phyloP scores from a whole-genome alignment of 2,329 filamentous ascomycete species.

The Phialophora chinensis region DNA sequence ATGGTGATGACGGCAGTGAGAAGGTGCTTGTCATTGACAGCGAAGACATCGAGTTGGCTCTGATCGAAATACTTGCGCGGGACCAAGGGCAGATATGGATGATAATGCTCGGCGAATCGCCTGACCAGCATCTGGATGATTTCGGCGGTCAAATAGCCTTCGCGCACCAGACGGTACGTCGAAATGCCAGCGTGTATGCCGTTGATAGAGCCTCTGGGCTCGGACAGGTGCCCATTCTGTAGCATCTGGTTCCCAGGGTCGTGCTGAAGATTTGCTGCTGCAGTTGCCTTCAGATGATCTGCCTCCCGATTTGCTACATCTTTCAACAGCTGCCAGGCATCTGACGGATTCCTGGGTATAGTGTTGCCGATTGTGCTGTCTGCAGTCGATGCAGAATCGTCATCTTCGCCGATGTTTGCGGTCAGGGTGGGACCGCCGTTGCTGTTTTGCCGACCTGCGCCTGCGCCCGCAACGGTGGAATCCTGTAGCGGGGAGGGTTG shows the following conservation, averaged over 20 bases:
- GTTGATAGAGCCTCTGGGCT: slow-evolving; percentile 36
- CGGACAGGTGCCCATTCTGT: slow-evolving; percentile 18
- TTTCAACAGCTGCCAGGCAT: slow-evolving; percentile 56
- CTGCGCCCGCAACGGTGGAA: slow-evolving; percentile 4
- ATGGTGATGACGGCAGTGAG: slow-evolving; percentile 74
- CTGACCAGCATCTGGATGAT: slow-evolving; percentile 60
- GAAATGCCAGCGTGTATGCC: slow-evolving; percentile 47
- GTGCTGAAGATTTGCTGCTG: slow-evolving; percentile 38
- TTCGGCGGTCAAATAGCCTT: slow-evolving; percentile 54
- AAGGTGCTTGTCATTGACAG: slow-evolving; percentile 68
- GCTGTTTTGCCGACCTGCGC: background rate
- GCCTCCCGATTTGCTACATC: slow-evolving; percentile 51
- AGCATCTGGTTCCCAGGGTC: slow-evolving; percentile 40
- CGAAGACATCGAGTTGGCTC: slow-evolving; percentile 60
- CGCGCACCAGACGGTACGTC: slow-evolving; percentile 52
- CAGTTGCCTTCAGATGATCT: slow-evolving; percentile 31
- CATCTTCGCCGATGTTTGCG: slow-evolving; percentile 41
- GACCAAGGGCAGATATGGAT: slow-evolving; percentile 73
- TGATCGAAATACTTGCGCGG: slow-evolving; percentile 65
- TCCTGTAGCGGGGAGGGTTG: slow-evolving; percentile 27
- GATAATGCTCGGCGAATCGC: slow-evolving; percentile 69
- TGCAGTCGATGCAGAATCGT: slow-evolving; percentile 47
- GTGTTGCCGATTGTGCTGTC: slow-evolving; percentile 48
- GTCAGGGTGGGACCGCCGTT: background rate
- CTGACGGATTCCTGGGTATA: slow-evolving; percentile 54